Percentiles rank a stretch among this genome's conserved stretches.
Conservation (phyloP, 2,329 filamentous ascomycete species). For the Xylaria sp. region DNA sequence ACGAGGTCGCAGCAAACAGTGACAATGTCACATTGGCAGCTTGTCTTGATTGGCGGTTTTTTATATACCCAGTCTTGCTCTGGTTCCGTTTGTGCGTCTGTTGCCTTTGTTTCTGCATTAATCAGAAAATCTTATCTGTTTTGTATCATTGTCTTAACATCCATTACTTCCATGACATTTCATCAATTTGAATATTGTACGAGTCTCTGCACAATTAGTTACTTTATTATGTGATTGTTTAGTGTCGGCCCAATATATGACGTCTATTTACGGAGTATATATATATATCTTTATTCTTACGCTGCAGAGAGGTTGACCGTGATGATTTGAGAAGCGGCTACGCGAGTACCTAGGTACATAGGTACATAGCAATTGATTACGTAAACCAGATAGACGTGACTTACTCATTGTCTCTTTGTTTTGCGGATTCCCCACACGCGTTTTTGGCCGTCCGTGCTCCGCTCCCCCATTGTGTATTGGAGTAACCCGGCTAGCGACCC, state of each 20-base stretch:
- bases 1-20: background rate
- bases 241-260: too few species aligned
- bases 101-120: background rate
- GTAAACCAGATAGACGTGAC: slow-evolving; percentile 1
- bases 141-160: background rate
- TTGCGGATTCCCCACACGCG: slow-evolving; percentile 25
- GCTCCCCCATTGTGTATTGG: background rate
- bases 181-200: background rate
- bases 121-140: background rate
- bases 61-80: background rate
- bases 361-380: background rate
- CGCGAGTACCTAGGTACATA: background rate
- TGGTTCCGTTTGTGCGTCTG: background rate
- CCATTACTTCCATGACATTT: too few species aligned
- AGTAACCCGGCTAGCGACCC: background rate
- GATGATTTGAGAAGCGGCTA: too few species aligned
- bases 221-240: too few species aligned
- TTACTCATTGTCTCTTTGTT: slow-evolving; percentile 19
- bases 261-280: background rate
- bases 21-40: background rate
- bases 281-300: background rate
- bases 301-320: too few species aligned
- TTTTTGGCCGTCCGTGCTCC: background rate
- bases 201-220: too few species aligned
- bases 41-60: background rate